Base-by-base conservation (phyloP, 2,329 filamentous ascomycete genomes). In the Penicillium sp. region DNA sequence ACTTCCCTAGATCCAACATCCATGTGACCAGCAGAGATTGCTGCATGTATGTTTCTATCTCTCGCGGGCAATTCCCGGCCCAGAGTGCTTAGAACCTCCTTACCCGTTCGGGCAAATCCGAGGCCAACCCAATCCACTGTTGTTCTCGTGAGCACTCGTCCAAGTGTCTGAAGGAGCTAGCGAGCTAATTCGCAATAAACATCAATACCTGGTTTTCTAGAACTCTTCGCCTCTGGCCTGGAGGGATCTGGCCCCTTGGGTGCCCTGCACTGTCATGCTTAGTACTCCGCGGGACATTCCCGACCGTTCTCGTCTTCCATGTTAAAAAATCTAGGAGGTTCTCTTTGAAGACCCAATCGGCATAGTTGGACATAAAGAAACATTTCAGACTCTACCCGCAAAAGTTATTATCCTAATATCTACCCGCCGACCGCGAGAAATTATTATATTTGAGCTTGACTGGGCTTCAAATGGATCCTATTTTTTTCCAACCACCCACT, bases 31-130 rank as follows among this genome's bases (percentile, higher is more conserved):
- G 33, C 57, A 55, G 42, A 59, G 16, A 14, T 35, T 48, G 40
- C 25, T 28, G 6, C 45, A n/a, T 48, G 11, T 30, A 14, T 48
- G 19, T 7, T 13, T 33, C 10, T 14, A 16, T 10, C 4, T 16
- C 25, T 48, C 14, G 43, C 43, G 43, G 19, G 6, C 14, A 48
- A 14, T 26, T n/a, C 45, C 45, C 22, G 45, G 45, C 7, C 26
- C 14, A n/a, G 45, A 48, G n/a, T n/a, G 25, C 16, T 48, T 16
- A 43, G 28, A 25, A 26, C 30, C 6, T 13, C 5, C 48, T 55
- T 58, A 38, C 59, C 40, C 19, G 43, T 58, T 61, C 49, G 43
- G 59, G 59, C 33, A 52, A 58, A 49, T 38, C 59, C 59, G 59
- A 58, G 49, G 13, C 19, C 35, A 25, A n/a, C 28, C 33, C 14